Evolutionary conservation across 148 eudicot genomes (phyloP).

Genomic region (Amaranthus hypochondriacus): DNA sequence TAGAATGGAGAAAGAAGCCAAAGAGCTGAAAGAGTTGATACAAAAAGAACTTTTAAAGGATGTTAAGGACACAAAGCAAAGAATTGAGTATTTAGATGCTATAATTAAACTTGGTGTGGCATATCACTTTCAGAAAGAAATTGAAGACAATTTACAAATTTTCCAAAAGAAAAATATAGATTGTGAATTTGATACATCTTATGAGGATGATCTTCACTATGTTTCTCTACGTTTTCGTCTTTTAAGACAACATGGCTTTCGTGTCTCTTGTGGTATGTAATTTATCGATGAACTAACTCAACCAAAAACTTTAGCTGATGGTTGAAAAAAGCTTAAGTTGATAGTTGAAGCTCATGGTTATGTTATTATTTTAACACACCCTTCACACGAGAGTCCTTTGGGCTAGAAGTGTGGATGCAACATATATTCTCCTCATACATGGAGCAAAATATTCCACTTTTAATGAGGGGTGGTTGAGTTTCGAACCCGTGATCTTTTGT

Average conservation of each 20-base stretch:
- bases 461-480: too few relatives aligned
- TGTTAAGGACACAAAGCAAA: conserved; percentile 3
- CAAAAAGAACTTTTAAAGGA: neutral
- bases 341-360: too few relatives aligned
- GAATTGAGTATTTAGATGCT: neutral
- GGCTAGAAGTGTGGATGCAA: too few relatives aligned
- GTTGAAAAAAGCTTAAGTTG: too few relatives aligned
- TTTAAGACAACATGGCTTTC: conserved; percentile 31
- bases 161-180: neutral
- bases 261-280: conserved; percentile 16
- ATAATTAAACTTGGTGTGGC: conserved; percentile 15
- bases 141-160: neutral
- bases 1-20: neutral
- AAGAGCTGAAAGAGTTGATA: conserved; percentile 2
- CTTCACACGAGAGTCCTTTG: too few relatives aligned
- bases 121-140: conserved; percentile 17
- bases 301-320: too few relatives aligned
- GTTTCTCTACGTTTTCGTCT: conserved; percentile 44
- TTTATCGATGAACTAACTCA: too few relatives aligned
- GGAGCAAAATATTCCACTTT: too few relatives aligned
- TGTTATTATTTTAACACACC: too few relatives aligned
- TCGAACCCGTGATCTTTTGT: too few relatives aligned
- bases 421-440: too few relatives aligned
- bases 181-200: neutral
- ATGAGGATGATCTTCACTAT: conserved; percentile 23